Conservation (phyloP, 768 basidiomycete species). For the Filobasidium floriforme region DNA sequence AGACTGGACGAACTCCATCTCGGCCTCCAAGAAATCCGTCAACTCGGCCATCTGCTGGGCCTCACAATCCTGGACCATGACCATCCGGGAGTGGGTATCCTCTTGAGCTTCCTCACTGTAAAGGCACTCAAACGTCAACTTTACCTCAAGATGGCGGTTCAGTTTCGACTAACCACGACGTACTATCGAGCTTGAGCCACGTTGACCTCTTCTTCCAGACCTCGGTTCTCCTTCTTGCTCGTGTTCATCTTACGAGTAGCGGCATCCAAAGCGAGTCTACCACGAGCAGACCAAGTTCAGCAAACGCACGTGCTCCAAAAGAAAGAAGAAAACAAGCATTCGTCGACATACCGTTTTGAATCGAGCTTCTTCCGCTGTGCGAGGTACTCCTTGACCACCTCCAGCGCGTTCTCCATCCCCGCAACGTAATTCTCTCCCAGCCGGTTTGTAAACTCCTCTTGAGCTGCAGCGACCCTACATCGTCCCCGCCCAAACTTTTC, state of each 20-base stretch:
- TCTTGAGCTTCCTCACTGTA: constrained; percentile 75
- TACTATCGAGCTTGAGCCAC: constrained; percentile 68
- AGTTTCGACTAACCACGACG: constrained; percentile 31
- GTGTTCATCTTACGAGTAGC: constrained; percentile 64
- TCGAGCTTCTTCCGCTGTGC: constrained; percentile 75
- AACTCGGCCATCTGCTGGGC: constrained; percentile 63
- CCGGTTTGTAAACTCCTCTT: constrained; percentile 68
- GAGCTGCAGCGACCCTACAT: constrained; percentile 68
- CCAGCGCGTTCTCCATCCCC: constrained; percentile 59
- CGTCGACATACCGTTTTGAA: constrained; percentile 58
- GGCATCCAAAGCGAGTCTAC: constrained; percentile 69
- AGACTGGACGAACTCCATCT: constrained; percentile 65
- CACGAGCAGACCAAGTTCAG: constrained; percentile 1
- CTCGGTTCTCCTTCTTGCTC: constrained; percentile 66
- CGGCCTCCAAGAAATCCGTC: constrained; percentile 61
- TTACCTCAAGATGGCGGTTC: background rate
- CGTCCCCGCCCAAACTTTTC: constrained; percentile 72
- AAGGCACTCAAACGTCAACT: constrained; percentile 11
- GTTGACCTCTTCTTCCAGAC: constrained; percentile 74
- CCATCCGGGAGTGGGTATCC: constrained; percentile 73
- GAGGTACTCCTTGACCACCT: constrained; percentile 78
- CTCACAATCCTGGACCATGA: constrained; percentile 72
- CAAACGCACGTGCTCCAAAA: constrained; percentile 12
- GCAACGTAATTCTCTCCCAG: constrained; percentile 66
- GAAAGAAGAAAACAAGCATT: background rate